A percentile compares a stretch with the other conserved stretches of the same genome.
Conservation (phyloP, 805 yeast genomes). For the Geotrichum ghanense region DNA sequence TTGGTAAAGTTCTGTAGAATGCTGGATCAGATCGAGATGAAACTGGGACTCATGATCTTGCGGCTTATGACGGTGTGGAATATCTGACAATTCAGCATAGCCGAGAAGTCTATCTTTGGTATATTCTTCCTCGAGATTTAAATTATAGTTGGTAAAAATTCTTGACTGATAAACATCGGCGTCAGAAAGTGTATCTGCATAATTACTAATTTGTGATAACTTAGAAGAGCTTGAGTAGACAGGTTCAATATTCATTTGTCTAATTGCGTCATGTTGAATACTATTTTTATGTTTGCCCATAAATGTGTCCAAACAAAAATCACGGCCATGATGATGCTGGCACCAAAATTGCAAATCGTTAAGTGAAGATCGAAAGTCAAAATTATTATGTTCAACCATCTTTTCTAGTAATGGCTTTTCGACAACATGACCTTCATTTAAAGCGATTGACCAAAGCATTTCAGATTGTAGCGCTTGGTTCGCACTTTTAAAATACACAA, state of each 20-base stretch:
- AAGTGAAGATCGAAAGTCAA: conserved; percentile 23
- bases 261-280: conserved; percentile 1
- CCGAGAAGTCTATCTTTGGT: conserved; percentile 5
- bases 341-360: conserved; percentile 26
- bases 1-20: conserved; percentile 5
- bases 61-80: background rate
- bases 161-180: conserved; percentile 6
- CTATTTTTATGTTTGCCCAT: background rate
- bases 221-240: conserved; percentile 21
- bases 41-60: background rate
- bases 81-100: conserved; percentile 1
- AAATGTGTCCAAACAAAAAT: conserved; percentile 16
- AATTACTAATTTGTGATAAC: background rate
- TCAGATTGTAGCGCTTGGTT: conserved; percentile 14
- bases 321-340: conserved; percentile 19
- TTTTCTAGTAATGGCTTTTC: conserved; percentile 11
- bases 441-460: conserved; percentile 22
- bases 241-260: too few species aligned
- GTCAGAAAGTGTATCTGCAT: conserved; percentile 3
- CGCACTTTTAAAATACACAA: conserved; percentile 22
- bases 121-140: background rate
- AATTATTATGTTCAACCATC: conserved; percentile 10
- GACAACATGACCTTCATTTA: conserved; percentile 27
- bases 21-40: conserved; percentile 1
- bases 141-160: background rate